These are phyloP conservation scores for Aureobasidium sp. DNA, from an alignment of 2,329 filamentous ascomycete genomes.

Conservation along the genomic window DNA sequence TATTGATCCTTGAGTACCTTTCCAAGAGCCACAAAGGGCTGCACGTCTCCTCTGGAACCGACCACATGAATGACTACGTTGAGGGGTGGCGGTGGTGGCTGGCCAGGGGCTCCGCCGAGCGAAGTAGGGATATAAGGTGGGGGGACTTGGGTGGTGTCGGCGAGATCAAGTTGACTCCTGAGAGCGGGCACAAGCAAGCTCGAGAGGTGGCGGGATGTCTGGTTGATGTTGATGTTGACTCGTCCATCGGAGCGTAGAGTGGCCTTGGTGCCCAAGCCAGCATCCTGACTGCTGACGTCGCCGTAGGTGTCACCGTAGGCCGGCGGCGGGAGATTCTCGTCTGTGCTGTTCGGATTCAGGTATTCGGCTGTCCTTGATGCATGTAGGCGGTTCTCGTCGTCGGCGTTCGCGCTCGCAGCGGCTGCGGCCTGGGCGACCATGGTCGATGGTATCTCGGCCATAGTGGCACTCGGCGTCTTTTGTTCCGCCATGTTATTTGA, in stretches of 20 bases:
- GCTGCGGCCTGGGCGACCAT: conserved; percentile 17
- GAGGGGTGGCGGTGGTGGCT: conserved; percentile 46
- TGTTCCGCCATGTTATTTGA: not conserved
- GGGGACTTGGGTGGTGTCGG: conserved; percentile 46
- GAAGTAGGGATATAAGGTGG: conserved; percentile 67
- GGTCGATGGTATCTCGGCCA: conserved; percentile 12
- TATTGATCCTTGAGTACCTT: conserved; percentile 57
- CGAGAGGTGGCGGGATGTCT: conserved; percentile 59
- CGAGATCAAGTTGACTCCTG: conserved; percentile 45
- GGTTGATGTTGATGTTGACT: conserved; percentile 72
- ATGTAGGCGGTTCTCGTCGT: not conserved
- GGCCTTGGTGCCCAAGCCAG: conserved; percentile 35
- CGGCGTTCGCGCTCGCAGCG: conserved; percentile 11
- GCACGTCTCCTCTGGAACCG: conserved; percentile 67
- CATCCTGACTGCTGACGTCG: conserved; percentile 30
- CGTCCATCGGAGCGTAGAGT: conserved; percentile 58
- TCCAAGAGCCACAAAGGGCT: conserved; percentile 66
- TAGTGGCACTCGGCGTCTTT: conserved; percentile 10
- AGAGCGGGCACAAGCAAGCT: conserved; percentile 61
- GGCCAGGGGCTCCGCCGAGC: conserved; percentile 57
- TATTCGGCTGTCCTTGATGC: not conserved
- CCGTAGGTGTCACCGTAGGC: conserved; percentile 35
- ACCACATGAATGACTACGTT: conserved; percentile 72
- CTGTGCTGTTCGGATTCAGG: not conserved
- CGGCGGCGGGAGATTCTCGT: conserved; percentile 28